Base-by-base conservation (phyloP, 352 stramenopile genomes). In the Globisporangium mamillatum region DNA sequence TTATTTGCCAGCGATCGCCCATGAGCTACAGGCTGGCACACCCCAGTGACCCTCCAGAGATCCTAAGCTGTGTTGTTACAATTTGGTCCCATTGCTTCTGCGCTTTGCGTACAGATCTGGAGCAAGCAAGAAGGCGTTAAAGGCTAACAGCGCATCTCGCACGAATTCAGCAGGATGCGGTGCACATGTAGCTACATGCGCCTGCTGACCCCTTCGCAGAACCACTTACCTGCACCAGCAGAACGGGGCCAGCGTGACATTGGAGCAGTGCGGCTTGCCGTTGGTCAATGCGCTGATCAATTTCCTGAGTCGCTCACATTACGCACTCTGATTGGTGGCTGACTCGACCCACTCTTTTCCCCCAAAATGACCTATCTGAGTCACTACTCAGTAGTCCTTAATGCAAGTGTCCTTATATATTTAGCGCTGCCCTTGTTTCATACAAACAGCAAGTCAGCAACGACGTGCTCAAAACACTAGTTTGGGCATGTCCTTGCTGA, bases 81-180 rank as follows among this genome's bases (percentile, higher is more conserved):
- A 48, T 46, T n/a, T 48, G 41, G 4, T 18, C 3, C 41, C 36
- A 18, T 44, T 44, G 12, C 10, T 44, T 44, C 10, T 44, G 36
- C 36, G 16, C 16, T 44, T 34, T 36, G 53, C 5, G 53, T 59
- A 9, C 53, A 59, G 53, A 27, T n/a, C 24, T 38, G 16, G n/a
- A 24, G 58, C 38, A 24, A 64, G 36, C 38, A 36, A 18, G 8
- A 29, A 16, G 24, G 5, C 41, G 29, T n/a, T 48, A 22, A 24
- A 8, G 0, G 22, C 10, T 34, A n/a, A 16, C 53, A 59, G 25
- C 24, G n/a, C 59, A 18, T 56, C 59, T 41, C 38, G 16, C 38
- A 27, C 59, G 36, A 25, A 36, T 64, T 41, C 59, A 64, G 59
- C 22, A 12, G 24, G 41, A 48, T 48, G 41, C 41, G 41, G 41